Evolutionary conservation across 2,329 filamentous ascomycete genomes (phyloP).

Genomic region (Lecanicillium sp.): DNA sequence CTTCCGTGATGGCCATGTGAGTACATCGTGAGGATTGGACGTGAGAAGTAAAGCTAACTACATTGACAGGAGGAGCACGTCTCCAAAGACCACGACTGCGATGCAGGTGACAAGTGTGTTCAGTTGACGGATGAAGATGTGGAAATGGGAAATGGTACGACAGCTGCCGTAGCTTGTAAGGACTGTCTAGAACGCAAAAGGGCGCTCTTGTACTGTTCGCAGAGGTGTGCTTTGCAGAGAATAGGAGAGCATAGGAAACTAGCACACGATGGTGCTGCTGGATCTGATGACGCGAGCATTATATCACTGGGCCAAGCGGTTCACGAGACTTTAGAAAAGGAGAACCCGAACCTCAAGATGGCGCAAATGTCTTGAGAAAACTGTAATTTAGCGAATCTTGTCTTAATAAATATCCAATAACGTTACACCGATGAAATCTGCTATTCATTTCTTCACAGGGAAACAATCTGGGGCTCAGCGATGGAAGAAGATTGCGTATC

Average conservation of each 20-base stretch:
- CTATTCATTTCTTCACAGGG: no score
- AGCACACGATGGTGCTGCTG: conserved; percentile 19
- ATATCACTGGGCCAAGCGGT: conserved; percentile 12
- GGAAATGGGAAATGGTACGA: conserved; percentile 26
- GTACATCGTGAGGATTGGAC: conserved; percentile 7
- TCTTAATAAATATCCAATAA: no score
- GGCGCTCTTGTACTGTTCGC: conserved; percentile 34
- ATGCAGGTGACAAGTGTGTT: conserved; percentile 31
- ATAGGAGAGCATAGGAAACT: conserved; percentile 31
- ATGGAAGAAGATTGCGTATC: no score
- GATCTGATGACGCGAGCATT: not conserved
- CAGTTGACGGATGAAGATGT: conserved; percentile 30
- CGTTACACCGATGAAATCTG: no score
- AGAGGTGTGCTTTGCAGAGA: conserved; percentile 32
- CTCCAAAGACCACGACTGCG: conserved; percentile 31
- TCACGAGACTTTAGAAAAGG: conserved; percentile 19
- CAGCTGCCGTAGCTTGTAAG: conserved; percentile 28
- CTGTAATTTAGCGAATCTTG: no score
- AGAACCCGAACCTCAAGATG: conserved; percentile 26
- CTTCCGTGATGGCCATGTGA: conserved; percentile 31
- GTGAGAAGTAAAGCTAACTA: not conserved
- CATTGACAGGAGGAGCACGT: conserved; percentile 28
- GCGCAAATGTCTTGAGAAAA: conserved; percentile 11
- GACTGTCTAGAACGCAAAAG: conserved; percentile 31
- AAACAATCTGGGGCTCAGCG: no score